Percentiles rank a stretch among this genome's conserved stretches.
These are phyloP conservation scores for Vigna angularis DNA, from an alignment of 306 rosid genomes.

Conservation along the genomic window DNA sequence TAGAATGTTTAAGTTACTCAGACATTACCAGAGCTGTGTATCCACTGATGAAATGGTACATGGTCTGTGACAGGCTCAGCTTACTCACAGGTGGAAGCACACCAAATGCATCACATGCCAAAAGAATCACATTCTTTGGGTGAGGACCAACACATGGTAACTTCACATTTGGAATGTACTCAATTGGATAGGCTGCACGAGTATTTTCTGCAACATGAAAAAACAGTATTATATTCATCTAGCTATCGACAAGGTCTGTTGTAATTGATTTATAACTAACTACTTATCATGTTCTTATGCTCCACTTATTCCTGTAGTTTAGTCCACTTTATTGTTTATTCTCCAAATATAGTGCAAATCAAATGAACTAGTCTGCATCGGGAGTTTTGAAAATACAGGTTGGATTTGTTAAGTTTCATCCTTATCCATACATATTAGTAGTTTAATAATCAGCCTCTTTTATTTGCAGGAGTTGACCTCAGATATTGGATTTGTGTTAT, in stretches of 20 bases:
- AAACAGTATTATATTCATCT: not conserved
- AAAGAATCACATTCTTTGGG: constrained; percentile 82
- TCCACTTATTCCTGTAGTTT: not conserved
- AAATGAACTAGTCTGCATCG: not conserved
- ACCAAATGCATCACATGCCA: constrained; percentile 94
- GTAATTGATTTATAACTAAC: constrained; percentile 6
- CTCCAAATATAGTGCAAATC: not conserved
- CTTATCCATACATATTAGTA: constrained; percentile 5
- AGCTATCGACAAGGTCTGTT: not conserved
- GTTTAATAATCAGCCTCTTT: not conserved
- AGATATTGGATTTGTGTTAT: not conserved
- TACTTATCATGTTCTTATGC: not conserved
- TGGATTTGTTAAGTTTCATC: constrained; percentile 7
- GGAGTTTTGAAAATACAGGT: not conserved
- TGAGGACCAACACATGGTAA: constrained; percentile 88
- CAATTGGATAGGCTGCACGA: constrained; percentile 90
- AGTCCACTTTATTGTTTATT: not conserved
- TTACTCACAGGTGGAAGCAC: constrained; percentile 94
- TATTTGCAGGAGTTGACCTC: constrained; percentile 8
- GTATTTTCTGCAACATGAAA: constrained; percentile 72
- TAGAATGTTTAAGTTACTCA: not conserved
- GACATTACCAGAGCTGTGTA: constrained; percentile 84
- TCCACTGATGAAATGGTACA: constrained; percentile 97
- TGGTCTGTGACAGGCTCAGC: constrained; percentile 81
- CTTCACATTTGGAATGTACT: constrained; percentile 88